A percentile compares a stretch with the other conserved stretches of the same genome.
These are phyloP conservation scores for Yarrowia sp. DNA, from an alignment of 805 yeast genomes.

Conservation along the genomic window DNA sequence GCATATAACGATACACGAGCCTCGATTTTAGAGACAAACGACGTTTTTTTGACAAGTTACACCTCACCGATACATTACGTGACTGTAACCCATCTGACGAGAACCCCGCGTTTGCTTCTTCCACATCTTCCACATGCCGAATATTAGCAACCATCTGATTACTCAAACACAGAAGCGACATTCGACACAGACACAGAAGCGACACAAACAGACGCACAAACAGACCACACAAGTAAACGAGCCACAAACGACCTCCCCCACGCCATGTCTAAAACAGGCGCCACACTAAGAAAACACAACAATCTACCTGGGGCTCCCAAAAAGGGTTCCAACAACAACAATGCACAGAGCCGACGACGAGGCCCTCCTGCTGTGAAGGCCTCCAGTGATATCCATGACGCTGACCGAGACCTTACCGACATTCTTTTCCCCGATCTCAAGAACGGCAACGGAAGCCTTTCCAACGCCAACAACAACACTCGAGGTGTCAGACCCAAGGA, in stretches of 20 bases:
- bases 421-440: slow-evolving; percentile 13
- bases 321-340: slow-evolving; percentile 8
- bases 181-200: background rate
- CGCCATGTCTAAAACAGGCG: slow-evolving; percentile 10
- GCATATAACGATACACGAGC: background rate
- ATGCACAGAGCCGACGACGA: background rate
- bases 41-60: background rate
- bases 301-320: slow-evolving; percentile 13
- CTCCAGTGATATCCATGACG: background rate
- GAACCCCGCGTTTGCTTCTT: background rate
- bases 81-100: background rate
- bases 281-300: slow-evolving; percentile 2
- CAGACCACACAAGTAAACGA: background rate
- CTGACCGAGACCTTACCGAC: slow-evolving; percentile 7
- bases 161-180: background rate
- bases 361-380: background rate
- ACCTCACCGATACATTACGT: background rate
- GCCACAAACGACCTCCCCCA: background rate
- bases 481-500: slow-evolving; percentile 7
- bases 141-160: background rate
- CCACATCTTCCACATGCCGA: background rate
- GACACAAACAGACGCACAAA: background rate
- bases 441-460: background rate
- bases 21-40: background rate
- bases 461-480: background rate